Percentiles rank a stretch among this genome's conserved stretches.
Evolutionary conservation across 2,329 filamentous ascomycete species (phyloP).

Genomic region (Teratosphaeria nubilosa): DNA sequence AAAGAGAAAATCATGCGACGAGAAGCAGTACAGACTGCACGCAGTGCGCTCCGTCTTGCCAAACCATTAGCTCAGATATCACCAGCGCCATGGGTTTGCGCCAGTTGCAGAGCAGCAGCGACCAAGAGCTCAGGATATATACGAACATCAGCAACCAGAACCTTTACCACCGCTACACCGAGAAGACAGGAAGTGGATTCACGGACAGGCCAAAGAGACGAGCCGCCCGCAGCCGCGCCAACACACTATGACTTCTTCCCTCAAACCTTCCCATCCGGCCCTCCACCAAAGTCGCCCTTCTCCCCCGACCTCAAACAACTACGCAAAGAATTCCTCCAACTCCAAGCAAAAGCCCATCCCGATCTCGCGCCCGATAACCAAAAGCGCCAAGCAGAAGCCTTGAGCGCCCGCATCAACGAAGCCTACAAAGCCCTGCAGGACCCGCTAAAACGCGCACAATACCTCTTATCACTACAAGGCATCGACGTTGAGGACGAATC

Average conservation of each 20-base stretch:
- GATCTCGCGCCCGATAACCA: conserved; percentile 47
- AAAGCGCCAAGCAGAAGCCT: conserved; percentile 58
- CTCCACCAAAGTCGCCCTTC: conserved; percentile 70
- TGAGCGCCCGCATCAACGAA: conserved; percentile 78
- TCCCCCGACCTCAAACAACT: conserved; percentile 58
- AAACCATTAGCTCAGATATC: background rate
- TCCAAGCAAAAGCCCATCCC: conserved; percentile 70
- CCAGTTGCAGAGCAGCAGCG: background rate
- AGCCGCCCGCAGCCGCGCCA: background rate
- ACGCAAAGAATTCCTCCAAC: conserved; percentile 72
- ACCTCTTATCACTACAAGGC: conserved; percentile 60
- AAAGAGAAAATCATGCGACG: background rate
- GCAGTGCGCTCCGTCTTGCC: background rate
- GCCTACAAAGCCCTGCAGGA: conserved; percentile 77
- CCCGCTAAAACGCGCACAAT: conserved; percentile 77
- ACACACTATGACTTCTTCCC: conserved; percentile 89
- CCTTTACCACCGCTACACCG: background rate
- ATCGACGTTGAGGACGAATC: conserved; percentile 75
- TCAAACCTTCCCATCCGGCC: conserved; percentile 60
- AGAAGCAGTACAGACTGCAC: background rate
- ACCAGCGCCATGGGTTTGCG: background rate
- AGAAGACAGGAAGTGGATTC: background rate
- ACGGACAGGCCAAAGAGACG: background rate
- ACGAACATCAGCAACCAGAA: background rate
- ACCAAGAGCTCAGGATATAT: background rate